These are phyloP conservation scores for Opeltia flavorubescens DNA, from an alignment of 495 filamentous ascomycete genomes.

Conservation along the genomic window DNA sequence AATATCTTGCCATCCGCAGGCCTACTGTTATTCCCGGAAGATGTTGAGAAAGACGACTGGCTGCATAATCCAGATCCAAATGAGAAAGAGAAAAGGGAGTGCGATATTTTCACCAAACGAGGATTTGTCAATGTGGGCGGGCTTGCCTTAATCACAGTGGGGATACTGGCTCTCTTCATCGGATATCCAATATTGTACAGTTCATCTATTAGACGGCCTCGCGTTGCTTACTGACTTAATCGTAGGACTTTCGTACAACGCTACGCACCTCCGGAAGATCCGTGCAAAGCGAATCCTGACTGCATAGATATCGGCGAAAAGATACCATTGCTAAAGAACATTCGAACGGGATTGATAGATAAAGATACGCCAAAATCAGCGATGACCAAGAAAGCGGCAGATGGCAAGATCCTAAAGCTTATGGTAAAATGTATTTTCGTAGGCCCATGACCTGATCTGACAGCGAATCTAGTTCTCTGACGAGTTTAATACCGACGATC, in stretches of 20 bases:
- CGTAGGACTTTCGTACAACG: constrained; percentile 42
- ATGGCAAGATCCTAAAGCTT: constrained; percentile 49
- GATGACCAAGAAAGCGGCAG: constrained; percentile 37
- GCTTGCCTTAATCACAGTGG: constrained; percentile 43
- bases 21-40: constrained; percentile 56
- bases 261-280: constrained; percentile 16
- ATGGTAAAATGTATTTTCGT: constrained; percentile 33
- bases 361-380: constrained; percentile 54
- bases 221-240: constrained; percentile 9
- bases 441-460: background rate
- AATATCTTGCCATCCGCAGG: constrained; percentile 62
- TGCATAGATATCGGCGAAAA: constrained; percentile 47
- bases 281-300: constrained; percentile 29
- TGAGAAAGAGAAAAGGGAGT: constrained; percentile 47
- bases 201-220: background rate
- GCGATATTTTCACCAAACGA: constrained; percentile 53
- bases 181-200: constrained; percentile 57
- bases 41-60: constrained; percentile 68
- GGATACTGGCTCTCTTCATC: constrained; percentile 54
- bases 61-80: constrained; percentile 58
- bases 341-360: constrained; percentile 50
- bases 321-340: constrained; percentile 42
- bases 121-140: constrained; percentile 57
- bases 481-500: constrained; percentile 57
- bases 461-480: constrained; percentile 48